Conservation (phyloP, 305 asterid species). For the Andrographis paniculata region DNA sequence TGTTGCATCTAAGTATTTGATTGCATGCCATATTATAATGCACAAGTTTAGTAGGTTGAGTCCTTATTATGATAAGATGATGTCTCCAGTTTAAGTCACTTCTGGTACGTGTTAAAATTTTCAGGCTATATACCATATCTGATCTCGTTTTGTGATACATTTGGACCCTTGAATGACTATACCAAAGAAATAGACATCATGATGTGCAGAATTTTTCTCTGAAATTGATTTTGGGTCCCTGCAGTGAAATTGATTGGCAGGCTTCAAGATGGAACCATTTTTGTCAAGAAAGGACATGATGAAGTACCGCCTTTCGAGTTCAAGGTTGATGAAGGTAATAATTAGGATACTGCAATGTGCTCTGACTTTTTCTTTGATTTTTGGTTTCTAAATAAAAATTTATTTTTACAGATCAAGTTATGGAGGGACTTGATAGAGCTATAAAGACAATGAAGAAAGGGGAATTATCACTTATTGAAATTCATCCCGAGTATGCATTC, state of each 20-base stretch:
- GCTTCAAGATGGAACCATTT: slow-evolving; percentile 53
- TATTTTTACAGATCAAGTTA: slow-evolving; percentile 43
- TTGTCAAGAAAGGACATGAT: slow-evolving; percentile 46
- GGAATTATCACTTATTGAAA: slow-evolving; percentile 36
- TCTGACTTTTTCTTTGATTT: background rate
- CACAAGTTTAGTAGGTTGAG: too few relatives aligned
- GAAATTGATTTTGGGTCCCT: background rate
- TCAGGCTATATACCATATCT: too few relatives aligned
- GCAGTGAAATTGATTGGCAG: slow-evolving; percentile 68
- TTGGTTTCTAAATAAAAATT: background rate
- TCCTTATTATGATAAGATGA: too few relatives aligned
- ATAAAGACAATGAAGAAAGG: slow-evolving; percentile 63
- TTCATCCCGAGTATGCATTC: slow-evolving; percentile 60
- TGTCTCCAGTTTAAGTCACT: too few relatives aligned
- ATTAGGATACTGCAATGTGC: background rate
- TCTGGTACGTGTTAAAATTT: too few relatives aligned
- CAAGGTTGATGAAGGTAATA: slow-evolving; percentile 33
- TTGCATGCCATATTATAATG: too few relatives aligned
- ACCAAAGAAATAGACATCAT: background rate
- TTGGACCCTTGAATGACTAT: too few relatives aligned
- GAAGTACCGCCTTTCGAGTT: slow-evolving; percentile 47
- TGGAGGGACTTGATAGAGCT: slow-evolving; percentile 56
- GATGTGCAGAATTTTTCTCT: background rate
- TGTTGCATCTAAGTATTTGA: too few relatives aligned
- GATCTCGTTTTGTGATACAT: too few relatives aligned